Evolutionary conservation across 1,139 yeast species (phyloP).

Genomic region (Suhomyces coccinellae): DNA sequence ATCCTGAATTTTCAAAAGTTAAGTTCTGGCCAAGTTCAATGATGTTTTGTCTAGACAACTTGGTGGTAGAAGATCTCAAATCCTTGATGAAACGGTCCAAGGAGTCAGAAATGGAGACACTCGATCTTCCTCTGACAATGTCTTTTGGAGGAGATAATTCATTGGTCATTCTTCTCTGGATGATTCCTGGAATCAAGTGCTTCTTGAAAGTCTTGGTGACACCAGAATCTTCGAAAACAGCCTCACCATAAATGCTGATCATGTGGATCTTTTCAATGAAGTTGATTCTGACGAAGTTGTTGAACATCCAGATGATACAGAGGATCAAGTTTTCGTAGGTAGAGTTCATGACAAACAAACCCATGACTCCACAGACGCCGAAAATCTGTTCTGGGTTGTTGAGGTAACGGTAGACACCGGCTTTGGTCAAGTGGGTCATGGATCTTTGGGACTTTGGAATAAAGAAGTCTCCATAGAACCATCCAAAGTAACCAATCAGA

Average conservation of each 20-base stretch:
- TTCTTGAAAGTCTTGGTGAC: conserved; percentile 66
- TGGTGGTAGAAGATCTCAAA: conserved; percentile 33
- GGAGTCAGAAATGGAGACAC: conserved; percentile 36
- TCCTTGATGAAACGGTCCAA: conserved; percentile 44
- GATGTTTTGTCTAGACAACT: conserved; percentile 39
- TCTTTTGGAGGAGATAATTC: conserved; percentile 15
- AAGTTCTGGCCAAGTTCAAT: conserved; percentile 44
- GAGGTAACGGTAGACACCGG: conserved; percentile 81
- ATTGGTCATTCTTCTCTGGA: conserved; percentile 36
- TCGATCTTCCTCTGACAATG: conserved; percentile 13
- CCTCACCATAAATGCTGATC: conserved; percentile 75
- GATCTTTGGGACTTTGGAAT: conserved; percentile 51
- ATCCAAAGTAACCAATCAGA: conserved; percentile 81
- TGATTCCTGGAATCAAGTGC: conserved; percentile 45
- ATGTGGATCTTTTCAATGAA: conserved; percentile 81
- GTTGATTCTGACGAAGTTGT: conserved; percentile 66
- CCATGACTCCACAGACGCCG: conserved; percentile 86
- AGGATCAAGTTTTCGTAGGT: conserved; percentile 54
- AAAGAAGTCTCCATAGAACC: conserved; percentile 90
- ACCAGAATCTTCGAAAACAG: conserved; percentile 59
- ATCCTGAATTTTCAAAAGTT: conserved; percentile 41
- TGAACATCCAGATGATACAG: conserved; percentile 68
- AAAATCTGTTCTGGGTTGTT: conserved; percentile 84
- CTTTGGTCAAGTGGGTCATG: conserved; percentile 57
- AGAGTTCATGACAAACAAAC: conserved; percentile 64